A percentile compares a stretch with the other conserved stretches of the same genome.
phyloP scores from a whole-genome alignment of 768 basidiomycete genomes.

The Leucosporidium yakuticum region DNA sequence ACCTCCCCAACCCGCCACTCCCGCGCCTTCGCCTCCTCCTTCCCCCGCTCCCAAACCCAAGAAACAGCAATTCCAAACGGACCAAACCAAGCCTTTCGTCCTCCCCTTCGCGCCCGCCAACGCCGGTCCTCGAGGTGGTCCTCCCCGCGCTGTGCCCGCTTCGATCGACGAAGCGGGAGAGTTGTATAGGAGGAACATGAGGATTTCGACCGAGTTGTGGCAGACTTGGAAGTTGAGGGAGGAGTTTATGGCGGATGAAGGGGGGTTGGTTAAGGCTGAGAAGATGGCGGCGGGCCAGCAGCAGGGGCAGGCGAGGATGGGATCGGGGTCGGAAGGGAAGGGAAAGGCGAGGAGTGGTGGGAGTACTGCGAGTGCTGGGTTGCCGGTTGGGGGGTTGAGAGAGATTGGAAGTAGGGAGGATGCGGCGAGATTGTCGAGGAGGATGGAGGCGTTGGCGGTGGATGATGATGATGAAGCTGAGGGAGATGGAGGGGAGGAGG shows the following conservation, averaged over 20 bases:
- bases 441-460: conserved; percentile 27
- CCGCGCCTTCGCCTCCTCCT: conserved; percentile 25
- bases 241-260: conserved; percentile 89
- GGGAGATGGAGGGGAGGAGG: too few relatives aligned
- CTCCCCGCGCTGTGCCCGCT: conserved; percentile 74
- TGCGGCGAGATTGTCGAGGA: conserved; percentile 2
- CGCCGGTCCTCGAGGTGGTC: conserved; percentile 48
- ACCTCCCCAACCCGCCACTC: conserved; percentile 17
- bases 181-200: conserved; percentile 82
- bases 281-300: conserved; percentile 11
- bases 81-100: conserved; percentile 85
- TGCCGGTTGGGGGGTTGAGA: neutral
- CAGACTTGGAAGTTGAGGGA: conserved; percentile 96
- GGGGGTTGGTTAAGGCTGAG: conserved; percentile 60
- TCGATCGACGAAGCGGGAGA: conserved; percentile 93
- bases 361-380: conserved; percentile 8
- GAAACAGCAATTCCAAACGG: conserved; percentile 97
- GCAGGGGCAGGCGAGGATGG: neutral
- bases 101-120: conserved; percentile 76
- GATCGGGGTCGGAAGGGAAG: neutral
- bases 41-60: conserved; percentile 62
- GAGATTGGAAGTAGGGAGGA: neutral
- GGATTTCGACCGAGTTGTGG: conserved; percentile 75
- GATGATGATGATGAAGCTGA: conserved; percentile 31
- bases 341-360: conserved; percentile 10